These are phyloP conservation scores for Neoarthrinium moseri DNA, from an alignment of 2,329 filamentous ascomycete species.

Conservation along the genomic window DNA sequence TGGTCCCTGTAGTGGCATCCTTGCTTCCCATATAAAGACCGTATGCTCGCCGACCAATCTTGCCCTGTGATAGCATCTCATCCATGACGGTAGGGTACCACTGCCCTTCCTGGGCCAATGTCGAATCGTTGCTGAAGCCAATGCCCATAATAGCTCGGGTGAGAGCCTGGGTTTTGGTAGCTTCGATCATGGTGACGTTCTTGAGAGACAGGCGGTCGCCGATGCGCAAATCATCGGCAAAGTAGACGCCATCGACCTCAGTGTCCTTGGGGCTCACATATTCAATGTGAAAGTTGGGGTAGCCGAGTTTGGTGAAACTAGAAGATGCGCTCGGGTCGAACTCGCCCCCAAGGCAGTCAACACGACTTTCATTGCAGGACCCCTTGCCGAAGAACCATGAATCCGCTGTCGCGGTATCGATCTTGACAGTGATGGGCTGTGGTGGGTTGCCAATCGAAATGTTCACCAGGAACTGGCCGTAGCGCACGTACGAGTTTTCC, in stretches of 20 bases:
- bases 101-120: background rate
- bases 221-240: constrained; percentile 3
- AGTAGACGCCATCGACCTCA: constrained; percentile 3
- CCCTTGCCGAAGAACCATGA: constrained; percentile 1
- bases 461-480: constrained; percentile 4
- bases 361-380: background rate
- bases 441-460: constrained; percentile 5
- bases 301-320: background rate
- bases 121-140: constrained; percentile 5
- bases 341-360: constrained; percentile 2
- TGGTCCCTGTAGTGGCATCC: constrained; percentile 1
- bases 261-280: constrained; percentile 1
- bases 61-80: constrained; percentile 5
- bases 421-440: constrained; percentile 4
- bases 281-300: constrained; percentile 2
- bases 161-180: constrained; percentile 11
- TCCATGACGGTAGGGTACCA: constrained; percentile 8
- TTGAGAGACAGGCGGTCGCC: constrained; percentile 7
- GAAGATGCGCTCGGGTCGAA: background rate
- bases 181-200: constrained; percentile 19
- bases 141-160: constrained; percentile 4
- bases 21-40: constrained; percentile 5
- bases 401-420: constrained; percentile 6
- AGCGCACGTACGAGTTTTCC: constrained; percentile 3
- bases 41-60: constrained; percentile 5